Percentiles rank a stretch among this genome's conserved stretches.
Evolutionary conservation across 257 asterid genomes (phyloP).

Genomic region (Schizonepeta tenuifolia): DNA sequence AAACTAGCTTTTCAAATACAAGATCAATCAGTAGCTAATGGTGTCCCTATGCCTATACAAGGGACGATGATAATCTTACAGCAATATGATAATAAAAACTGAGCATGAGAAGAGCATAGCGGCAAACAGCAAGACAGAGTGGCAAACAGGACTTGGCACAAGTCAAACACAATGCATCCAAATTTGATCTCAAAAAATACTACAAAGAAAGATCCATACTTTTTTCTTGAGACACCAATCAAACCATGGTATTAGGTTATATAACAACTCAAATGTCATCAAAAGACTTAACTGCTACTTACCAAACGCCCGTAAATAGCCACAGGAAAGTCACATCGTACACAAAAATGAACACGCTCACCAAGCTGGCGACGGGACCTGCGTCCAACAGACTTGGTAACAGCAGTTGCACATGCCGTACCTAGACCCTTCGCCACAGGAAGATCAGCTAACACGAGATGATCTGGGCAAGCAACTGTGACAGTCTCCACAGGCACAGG

Average conservation of each 20-base stretch:
- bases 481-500: conserved; percentile 63
- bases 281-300: conserved; percentile 20
- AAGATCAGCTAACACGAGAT: conserved; percentile 92
- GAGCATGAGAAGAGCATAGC: neutral
- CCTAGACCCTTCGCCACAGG: conserved; percentile 97
- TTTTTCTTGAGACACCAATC: neutral
- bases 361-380: conserved; percentile 96
- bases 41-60: neutral
- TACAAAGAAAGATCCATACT: neutral
- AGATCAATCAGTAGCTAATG: conserved; percentile 13
- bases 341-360: conserved; percentile 94
- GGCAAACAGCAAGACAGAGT: neutral
- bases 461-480: conserved; percentile 97
- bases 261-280: neutral
- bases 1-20: neutral
- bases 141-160: neutral
- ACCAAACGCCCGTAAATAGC: conserved; percentile 98
- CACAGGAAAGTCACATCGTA: conserved; percentile 83
- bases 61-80: conserved; percentile 9
- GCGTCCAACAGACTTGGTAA: conserved; percentile 74
- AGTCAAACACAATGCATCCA: neutral
- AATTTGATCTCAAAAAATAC: neutral
- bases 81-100: neutral
- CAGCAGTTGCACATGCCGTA: conserved; percentile 54
- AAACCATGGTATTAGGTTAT: neutral